Evolutionary conservation across 768 basidiomycete species (phyloP).

Genomic region (Nevesoporus exiguus): DNA sequence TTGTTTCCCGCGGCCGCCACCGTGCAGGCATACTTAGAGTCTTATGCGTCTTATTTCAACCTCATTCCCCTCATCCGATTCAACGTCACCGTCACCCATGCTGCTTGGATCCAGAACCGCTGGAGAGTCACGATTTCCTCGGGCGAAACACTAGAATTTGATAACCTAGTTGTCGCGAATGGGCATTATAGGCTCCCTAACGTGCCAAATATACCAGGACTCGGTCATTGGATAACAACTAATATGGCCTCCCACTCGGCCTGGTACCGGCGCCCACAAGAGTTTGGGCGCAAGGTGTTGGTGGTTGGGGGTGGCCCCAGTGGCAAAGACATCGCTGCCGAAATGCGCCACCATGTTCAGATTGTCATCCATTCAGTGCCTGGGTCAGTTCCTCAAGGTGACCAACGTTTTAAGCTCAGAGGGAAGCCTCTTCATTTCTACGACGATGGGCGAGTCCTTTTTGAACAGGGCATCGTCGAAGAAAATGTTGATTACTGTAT

Average conservation of each 20-base stretch:
- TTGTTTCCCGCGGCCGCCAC: slow-evolving; percentile 60
- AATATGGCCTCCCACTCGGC: slow-evolving; percentile 61
- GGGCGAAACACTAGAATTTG: slow-evolving; percentile 41
- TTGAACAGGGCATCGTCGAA: slow-evolving; percentile 58
- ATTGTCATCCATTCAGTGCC: slow-evolving; percentile 57
- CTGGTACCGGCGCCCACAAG: slow-evolving; percentile 57
- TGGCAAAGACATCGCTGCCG: slow-evolving; percentile 62
- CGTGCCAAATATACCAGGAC: slow-evolving; percentile 57
- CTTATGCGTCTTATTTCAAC: slow-evolving; percentile 60
- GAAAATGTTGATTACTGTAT: slow-evolving; percentile 57
- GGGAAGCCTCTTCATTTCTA: slow-evolving; percentile 43
- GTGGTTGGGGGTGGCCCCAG: slow-evolving; percentile 60
- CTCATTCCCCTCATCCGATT: slow-evolving; percentile 62
- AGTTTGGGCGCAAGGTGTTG: slow-evolving; percentile 38
- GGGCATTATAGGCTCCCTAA: slow-evolving; percentile 70
- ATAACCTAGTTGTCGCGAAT: slow-evolving; percentile 70
- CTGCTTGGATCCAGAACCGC: slow-evolving; percentile 37
- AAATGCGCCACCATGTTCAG: slow-evolving; percentile 44
- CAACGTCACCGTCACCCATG: slow-evolving; percentile 50
- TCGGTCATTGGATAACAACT: slow-evolving; percentile 52
- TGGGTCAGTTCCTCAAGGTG: slow-evolving; percentile 31
- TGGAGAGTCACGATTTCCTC: slow-evolving; percentile 52
- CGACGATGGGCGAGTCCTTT: slow-evolving; percentile 44
- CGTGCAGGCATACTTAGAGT: slow-evolving; percentile 67
- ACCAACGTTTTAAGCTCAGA: slow-evolving; percentile 38